Percentiles rank a stretch among this genome's conserved stretches.
Evolutionary conservation across 306 rosid species (phyloP).

Genomic region (Glycine soja): DNA sequence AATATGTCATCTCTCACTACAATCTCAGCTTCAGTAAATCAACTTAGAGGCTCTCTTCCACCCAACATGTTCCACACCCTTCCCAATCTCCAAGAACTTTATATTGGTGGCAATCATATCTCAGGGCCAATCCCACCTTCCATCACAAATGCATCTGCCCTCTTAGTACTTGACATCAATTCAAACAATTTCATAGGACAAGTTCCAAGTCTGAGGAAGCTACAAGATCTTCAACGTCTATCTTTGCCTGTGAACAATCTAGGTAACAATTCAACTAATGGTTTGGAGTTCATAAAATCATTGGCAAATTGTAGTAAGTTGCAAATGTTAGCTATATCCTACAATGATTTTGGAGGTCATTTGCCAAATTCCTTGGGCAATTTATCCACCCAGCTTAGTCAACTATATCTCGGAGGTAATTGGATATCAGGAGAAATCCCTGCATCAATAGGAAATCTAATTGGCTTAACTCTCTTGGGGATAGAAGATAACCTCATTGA

Average conservation of each 20-base stretch:
- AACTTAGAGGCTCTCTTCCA: background rate
- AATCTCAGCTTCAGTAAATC: background rate
- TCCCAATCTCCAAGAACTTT: too few species aligned
- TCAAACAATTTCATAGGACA: background rate
- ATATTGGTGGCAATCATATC: too few species aligned
- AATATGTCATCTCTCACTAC: background rate
- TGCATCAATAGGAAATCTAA: background rate
- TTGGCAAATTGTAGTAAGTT: too few species aligned
- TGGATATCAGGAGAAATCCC: background rate
- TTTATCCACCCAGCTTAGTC: background rate
- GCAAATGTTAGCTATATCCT: background rate
- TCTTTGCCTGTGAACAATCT: background rate
- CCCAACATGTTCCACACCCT: too few species aligned
- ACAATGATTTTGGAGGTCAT: too few species aligned
- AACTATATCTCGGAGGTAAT: background rate
- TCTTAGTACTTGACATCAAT: background rate
- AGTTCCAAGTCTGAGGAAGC: background rate
- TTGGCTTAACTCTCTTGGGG: background rate
- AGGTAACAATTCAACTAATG: background rate
- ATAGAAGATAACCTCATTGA: background rate
- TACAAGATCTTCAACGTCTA: background rate
- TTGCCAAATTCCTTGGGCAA: too few species aligned
- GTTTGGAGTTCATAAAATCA: background rate
- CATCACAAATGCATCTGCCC: background rate
- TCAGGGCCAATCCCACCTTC: too few species aligned